Base-by-base conservation (phyloP, 768 basidiomycete genomes). In the Lactarius evosmus region DNA sequence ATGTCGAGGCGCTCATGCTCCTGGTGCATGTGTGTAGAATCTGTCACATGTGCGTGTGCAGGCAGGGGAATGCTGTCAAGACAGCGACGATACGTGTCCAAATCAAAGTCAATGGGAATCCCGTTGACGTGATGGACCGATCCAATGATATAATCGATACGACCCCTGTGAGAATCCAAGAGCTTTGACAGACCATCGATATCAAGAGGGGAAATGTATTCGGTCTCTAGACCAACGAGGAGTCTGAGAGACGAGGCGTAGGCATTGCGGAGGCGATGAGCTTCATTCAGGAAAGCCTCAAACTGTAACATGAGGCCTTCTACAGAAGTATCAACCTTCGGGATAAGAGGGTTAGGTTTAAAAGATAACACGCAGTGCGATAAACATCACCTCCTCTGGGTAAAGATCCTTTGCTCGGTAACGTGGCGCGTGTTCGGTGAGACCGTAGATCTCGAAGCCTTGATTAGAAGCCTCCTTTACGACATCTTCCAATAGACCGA, bases 351-450 rank as follows among this genome's bases (percentile, higher is more conserved):
- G 22, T 59, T 44, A 62, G 61, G 17, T 33, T 49, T 4, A 30
- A 1, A 32, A 22, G 9, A 4, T 25, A 49, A 38, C 46, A 58
- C 44, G 33, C 68, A 63, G 46, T 49, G 34, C 52, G 52, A 49
- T 56, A 58, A 58, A 49, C 34, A 77, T 70, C 72, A 95, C 95
- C 85, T 99, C 97, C 78, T 98, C 97, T 22, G 96, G 95, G 74
- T 97, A 98, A 32, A 98, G 78, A 73, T 99, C 95, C 36, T 81
- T 74, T 2, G 69, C 62, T 62, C 93, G 82, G 75, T 95, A 96
- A 30, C 96, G 85, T 30, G 97, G 96, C 57, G 89, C 89, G 74
- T 98, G 97, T 76, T 98, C 97, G 4, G 88, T 91, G 63, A 98
- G 78, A 1, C 95, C 94, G 72, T 87, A 98, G 0, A 89, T 78